Evolutionary conservation across 2,329 filamentous ascomycete species (phyloP), one percentile per base, ranked within the genome.

Genomic region (Paracamarosporium sp.): DNA sequence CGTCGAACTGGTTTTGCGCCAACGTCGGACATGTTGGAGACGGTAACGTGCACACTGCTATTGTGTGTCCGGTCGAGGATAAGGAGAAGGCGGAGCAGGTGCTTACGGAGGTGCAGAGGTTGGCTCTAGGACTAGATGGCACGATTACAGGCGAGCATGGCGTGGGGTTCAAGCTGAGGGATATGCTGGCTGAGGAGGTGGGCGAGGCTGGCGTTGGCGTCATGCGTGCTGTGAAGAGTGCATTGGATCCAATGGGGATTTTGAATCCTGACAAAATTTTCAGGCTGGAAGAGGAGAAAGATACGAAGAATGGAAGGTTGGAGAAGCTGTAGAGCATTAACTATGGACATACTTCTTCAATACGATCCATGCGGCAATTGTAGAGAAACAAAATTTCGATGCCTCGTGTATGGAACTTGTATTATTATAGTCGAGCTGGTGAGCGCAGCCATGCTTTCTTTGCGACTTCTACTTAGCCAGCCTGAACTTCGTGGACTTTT

Each of bases 61-160:
- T 78, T 25, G 54, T 78, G 0, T 76, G 68, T 43, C 65, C 68
- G 0, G 55, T 53, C 13, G 52, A 59, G 5, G 71, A 74, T 36
- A 68, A 62, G 52, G 56, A 45, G 1, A 60, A 51, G 11, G 76
- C 63, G 0, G 67, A 71, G 38, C 53, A 62, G 13, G 60, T 76
- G 22, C 50, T 78, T n/a, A 31, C 24, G 15, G 89, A 90, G 66
- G 90, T 91, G 62, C 88, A 90, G 63, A 91, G 92, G 82, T 81
- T 90, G 55, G 92, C 92, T 0, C 85, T 95, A 43, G 89, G 90
- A 76, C 83, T 93, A 80, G 91, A 95, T 74, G 92, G 92, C 1
- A 95, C 92, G 0, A 89, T 93, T 0, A 93, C 91, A 24, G 91
- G 91, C 31, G 91, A 95, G 78, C 91, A 95, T 76, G 91, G 91